Evolutionary conservation across 495 filamentous ascomycete species (phyloP).

Genomic region (Neurospora cerealis): DNA sequence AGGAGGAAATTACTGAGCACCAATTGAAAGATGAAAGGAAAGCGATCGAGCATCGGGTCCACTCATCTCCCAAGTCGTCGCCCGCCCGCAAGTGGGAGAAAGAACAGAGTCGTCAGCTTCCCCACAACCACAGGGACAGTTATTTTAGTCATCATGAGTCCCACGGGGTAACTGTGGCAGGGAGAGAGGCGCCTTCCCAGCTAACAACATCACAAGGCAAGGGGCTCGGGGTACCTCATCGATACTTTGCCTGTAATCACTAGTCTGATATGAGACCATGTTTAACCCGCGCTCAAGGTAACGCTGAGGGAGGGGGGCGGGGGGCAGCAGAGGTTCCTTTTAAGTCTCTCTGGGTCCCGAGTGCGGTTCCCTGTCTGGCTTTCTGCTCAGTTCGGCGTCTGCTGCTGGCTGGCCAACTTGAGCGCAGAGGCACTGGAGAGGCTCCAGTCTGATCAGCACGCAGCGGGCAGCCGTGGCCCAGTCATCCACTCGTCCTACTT

Average conservation of each 20-base stretch:
- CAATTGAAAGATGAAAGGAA: neutral
- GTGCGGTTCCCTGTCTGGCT: neutral
- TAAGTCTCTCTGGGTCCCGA: neutral
- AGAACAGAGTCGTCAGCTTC: neutral
- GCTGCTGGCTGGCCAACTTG: neutral
- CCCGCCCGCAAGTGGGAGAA: neutral
- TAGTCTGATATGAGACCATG: neutral
- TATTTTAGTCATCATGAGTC: neutral
- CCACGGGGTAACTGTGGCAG: neutral
- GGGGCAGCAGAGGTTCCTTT: neutral
- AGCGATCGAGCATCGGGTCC: neutral
- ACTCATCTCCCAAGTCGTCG: neutral
- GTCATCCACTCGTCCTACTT: constrained; percentile 8
- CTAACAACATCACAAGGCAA: neutral
- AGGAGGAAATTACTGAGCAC: neutral
- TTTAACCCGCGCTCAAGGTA: neutral
- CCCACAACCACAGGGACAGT: neutral
- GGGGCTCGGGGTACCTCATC: neutral
- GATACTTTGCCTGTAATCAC: neutral
- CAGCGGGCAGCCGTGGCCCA: constrained; percentile 3
- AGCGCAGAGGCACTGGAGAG: neutral
- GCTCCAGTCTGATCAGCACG: neutral
- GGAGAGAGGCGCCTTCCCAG: neutral
- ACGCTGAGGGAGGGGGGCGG: neutral
- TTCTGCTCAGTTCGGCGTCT: neutral